These are phyloP conservation scores for Hypoxylon subgilvum DNA, from an alignment of 495 filamentous ascomycete genomes.

Conservation along the genomic window DNA sequence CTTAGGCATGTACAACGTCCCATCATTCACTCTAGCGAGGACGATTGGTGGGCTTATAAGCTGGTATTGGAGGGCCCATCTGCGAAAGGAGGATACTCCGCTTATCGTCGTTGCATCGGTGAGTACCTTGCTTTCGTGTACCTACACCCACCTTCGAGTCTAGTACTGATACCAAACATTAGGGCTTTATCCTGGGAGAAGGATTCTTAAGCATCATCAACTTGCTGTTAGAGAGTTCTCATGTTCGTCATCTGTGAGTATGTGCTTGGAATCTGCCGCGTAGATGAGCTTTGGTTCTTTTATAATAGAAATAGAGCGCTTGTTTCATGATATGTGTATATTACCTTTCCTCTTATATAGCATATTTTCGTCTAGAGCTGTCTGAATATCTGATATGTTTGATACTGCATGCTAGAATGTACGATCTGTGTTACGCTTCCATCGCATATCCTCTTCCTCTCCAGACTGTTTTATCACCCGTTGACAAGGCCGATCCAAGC, in stretches of 20 bases:
- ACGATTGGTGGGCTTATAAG: constrained; percentile 82
- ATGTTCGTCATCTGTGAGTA: constrained; percentile 73
- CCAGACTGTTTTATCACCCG: constrained; percentile 1
- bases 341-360: background rate
- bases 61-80: constrained; percentile 75
- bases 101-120: constrained; percentile 64
- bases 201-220: constrained; percentile 94
- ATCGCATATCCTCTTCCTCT: no score
- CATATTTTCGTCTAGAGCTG: background rate
- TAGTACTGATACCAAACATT: constrained; percentile 7
- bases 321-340: background rate
- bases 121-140: constrained; percentile 26
- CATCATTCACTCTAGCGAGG: constrained; percentile 90
- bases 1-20: constrained; percentile 92
- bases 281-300: background rate
- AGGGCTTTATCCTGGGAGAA: constrained; percentile 91
- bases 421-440: no score
- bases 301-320: background rate
- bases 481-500: constrained; percentile 19
- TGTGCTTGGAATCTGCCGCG: background rate
- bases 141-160: background rate
- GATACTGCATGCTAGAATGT: no score
- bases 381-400: no score
- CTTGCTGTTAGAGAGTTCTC: constrained; percentile 77
- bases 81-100: constrained; percentile 60